Conservation (phyloP, 108 stramenopile species). For the Cyclotella cryptica region DNA sequence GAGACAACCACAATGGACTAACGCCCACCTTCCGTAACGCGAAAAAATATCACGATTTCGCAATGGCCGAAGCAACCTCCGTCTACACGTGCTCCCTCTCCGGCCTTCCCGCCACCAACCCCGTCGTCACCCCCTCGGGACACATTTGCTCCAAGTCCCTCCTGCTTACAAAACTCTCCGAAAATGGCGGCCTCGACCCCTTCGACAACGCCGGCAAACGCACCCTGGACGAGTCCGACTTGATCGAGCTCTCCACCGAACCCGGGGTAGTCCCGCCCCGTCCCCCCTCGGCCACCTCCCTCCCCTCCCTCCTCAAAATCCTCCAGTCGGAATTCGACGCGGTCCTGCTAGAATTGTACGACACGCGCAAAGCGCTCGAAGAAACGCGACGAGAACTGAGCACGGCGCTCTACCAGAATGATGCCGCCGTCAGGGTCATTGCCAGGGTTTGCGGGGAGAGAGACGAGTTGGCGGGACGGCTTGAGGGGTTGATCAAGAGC, state of each 20-base stretch:
- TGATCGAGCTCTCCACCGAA: conserved; percentile 54
- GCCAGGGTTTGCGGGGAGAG: conserved; percentile 89
- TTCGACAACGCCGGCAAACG: conserved; percentile 51
- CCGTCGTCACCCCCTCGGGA: conserved; percentile 86
- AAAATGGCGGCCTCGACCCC: conserved; percentile 84
- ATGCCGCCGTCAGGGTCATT: conserved; percentile 94
- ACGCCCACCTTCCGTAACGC: too few species aligned
- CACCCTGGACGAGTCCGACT: conserved; percentile 66
- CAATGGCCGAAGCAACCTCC: too few species aligned
- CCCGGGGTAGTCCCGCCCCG: conserved; percentile 63
- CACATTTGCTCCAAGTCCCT: conserved; percentile 74
- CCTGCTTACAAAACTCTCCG: conserved; percentile 72
- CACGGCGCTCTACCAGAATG: conserved; percentile 95
- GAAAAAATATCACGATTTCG: too few species aligned
- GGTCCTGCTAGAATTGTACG: conserved; percentile 87
- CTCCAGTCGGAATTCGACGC: conserved; percentile 91
- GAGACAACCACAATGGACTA: too few species aligned
- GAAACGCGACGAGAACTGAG: conserved; percentile 88
- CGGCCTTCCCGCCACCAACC: conserved; percentile 60
- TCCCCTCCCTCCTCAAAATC: conserved; percentile 67
- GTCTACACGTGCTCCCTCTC: conserved; percentile 70
- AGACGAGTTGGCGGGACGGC: conserved; percentile 77
- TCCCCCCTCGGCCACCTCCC: conserved; percentile 61
- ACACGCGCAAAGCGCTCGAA: conserved; percentile 83
- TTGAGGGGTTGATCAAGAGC: conserved; percentile 58